Conservation (phyloP, 768 basidiomycete genomes). For the Tricholoma furcatifolium region DNA sequence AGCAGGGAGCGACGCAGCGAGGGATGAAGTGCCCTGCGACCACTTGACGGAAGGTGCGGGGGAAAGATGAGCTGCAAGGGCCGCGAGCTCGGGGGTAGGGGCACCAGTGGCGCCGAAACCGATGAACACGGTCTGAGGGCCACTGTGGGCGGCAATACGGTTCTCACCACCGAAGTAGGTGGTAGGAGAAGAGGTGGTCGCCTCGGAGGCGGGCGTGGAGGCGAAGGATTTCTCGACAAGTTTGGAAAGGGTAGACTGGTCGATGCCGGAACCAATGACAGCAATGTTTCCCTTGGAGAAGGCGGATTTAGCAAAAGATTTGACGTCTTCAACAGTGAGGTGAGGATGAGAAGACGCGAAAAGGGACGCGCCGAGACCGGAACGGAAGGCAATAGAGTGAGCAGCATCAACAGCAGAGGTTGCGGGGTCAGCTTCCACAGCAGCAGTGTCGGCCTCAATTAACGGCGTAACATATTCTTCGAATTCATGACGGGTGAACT, state of each 20-base stretch:
- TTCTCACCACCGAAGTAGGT: slow-evolving; percentile 84
- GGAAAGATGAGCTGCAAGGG: slow-evolving; percentile 79
- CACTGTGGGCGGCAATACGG: slow-evolving; percentile 59
- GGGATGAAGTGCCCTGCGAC: slow-evolving; percentile 70
- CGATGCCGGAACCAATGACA: slow-evolving; percentile 85
- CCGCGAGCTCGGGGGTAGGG: slow-evolving; percentile 69
- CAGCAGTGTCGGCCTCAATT: slow-evolving; percentile 66
- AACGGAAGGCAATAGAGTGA: slow-evolving; percentile 90
- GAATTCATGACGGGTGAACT: slow-evolving; percentile 78
- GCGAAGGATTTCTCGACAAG: slow-evolving; percentile 73
- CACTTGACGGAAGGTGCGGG: slow-evolving; percentile 85
- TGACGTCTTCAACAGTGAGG: slow-evolving; percentile 67
- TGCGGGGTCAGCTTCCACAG: slow-evolving; percentile 58
- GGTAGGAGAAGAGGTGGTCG: slow-evolving; percentile 32
- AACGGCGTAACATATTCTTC: slow-evolving; percentile 72
- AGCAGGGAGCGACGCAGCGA: slow-evolving; percentile 57
- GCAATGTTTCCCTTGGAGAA: slow-evolving; percentile 82
- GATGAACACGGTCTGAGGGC: slow-evolving; percentile 80
- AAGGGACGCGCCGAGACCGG: slow-evolving; percentile 88
- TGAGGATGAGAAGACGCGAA: slow-evolving; percentile 73
- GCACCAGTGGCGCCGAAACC: slow-evolving; percentile 78
- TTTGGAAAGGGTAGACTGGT: slow-evolving; percentile 61
- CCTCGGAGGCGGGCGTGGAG: slow-evolving; percentile 36
- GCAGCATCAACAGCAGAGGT: slow-evolving; percentile 82
- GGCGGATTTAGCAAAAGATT: slow-evolving; percentile 66